phyloP scores from a whole-genome alignment of 148 eudicot species.

The Nyssa sinensis region DNA sequence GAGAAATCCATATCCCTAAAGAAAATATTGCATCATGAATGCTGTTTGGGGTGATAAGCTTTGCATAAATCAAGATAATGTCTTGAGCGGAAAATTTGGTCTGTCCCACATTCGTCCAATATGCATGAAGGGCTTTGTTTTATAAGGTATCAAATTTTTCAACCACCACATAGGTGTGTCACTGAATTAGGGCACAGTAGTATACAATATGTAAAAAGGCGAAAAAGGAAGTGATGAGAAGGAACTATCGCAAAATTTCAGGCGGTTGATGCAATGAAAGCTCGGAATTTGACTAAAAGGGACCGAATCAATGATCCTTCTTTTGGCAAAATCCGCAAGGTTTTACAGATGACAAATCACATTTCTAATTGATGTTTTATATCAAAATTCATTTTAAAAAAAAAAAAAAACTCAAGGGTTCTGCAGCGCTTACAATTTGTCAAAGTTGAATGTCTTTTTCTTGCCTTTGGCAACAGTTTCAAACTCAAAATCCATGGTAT shows the following conservation, averaged over 20 bases:
- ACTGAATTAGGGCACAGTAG: not conserved
- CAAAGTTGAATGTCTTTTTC: constrained; percentile 67
- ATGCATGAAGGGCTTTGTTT: not conserved
- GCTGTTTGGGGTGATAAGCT: not conserved
- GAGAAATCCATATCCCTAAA: constrained; percentile 85
- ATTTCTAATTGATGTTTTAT: not conserved
- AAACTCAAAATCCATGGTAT: constrained; percentile 76
- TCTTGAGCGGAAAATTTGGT: not conserved
- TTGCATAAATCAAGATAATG: not conserved
- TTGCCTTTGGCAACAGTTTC: constrained; percentile 64
- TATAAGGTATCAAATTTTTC: not conserved
- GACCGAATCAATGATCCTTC: not conserved
- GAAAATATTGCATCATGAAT: constrained; percentile 19
- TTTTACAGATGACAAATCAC: constrained; percentile 1
- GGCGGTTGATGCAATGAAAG: not conserved
- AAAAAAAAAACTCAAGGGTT: constrained; percentile 2
- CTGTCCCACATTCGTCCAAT: not conserved
- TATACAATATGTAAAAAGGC: not conserved
- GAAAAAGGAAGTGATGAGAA: not conserved
- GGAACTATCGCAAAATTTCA: not conserved
- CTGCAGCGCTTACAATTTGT: constrained; percentile 59
- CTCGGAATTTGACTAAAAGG: not conserved
- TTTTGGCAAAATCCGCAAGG: not conserved
- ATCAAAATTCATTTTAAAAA: not conserved
- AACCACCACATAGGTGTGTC: not conserved